A percentile compares a stretch with the other conserved stretches of the same genome.
Evolutionary conservation across 495 filamentous ascomycete genomes (phyloP).

Genomic region (Penicillium atrosanguineum): DNA sequence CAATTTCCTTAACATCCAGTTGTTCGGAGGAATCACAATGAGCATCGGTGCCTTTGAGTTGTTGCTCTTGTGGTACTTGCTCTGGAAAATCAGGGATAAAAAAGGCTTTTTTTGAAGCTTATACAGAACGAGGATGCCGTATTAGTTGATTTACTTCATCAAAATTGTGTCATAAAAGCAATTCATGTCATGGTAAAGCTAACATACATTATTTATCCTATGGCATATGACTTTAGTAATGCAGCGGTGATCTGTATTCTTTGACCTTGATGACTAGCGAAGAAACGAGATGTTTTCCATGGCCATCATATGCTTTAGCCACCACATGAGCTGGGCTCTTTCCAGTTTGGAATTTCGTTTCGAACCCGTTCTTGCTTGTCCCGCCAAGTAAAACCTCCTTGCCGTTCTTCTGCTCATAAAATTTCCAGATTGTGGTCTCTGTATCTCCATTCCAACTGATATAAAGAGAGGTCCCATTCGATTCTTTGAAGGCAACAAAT

Average conservation of each 20-base stretch:
- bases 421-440: constrained; percentile 25
- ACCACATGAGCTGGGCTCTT: constrained; percentile 1
- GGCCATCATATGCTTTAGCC: constrained; percentile 10
- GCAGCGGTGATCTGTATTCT: constrained; percentile 6
- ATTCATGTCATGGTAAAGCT: background rate
- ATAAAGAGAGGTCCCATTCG: constrained; percentile 20
- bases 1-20: constrained; percentile 23
- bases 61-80: constrained; percentile 19
- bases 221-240: background rate
- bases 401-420: constrained; percentile 16
- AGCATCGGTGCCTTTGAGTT: constrained; percentile 14
- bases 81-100: constrained; percentile 18
- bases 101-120: constrained; percentile 18
- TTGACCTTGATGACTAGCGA: background rate
- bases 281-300: constrained; percentile 7
- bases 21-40: constrained; percentile 27
- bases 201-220: background rate
- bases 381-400: constrained; percentile 17
- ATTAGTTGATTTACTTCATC: too few relatives aligned
- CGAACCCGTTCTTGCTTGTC: constrained; percentile 16
- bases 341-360: constrained; percentile 16
- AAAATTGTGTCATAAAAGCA: background rate
- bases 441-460: constrained; percentile 37
- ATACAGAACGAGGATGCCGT: background rate
- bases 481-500: constrained; percentile 19